Base-by-base conservation (phyloP, 148 eudicot species). In the Arbutus unedo region DNA sequence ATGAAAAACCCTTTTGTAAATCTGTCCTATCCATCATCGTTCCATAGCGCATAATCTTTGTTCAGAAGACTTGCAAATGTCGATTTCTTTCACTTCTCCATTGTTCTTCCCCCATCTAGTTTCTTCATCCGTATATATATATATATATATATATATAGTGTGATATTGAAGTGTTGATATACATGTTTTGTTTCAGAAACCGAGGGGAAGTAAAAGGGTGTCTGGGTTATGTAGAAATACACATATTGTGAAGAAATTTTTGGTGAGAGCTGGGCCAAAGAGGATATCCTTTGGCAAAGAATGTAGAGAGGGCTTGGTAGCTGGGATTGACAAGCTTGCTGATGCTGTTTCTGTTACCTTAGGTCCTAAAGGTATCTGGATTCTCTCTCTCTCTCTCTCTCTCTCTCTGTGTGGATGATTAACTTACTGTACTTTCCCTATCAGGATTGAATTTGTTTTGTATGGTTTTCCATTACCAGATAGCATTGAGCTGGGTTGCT, bases 311-410 rank as follows among this genome's bases (percentile, higher is more conserved):
- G 88, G 91, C 60, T 91, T 96, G 72, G 88, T 84, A 82, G 86
- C 91, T 79, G 98, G 99, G 60, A 85, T 94, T 19, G 85, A 94
- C 88, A 96, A 94, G 88, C 97, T 96, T 83, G 97, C 98, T 77
- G 97, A 96, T 91, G 95, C 97, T 85, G 99, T 94, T 89, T 93
- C 99, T 77, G 93, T 96, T 47, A 96, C 99, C 48, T 82, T 96
- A 81, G 99, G 99, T 49, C 99, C 99, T 70, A 96, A 88, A 96
- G 99, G 99, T 96, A 71, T 79, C 21, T 54, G 43, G 43, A n/a
- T 74, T 60, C 64, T 43, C 15, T 53, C 80, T 23, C 48, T 82
- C 31, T n/a, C 25, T 19, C 66, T 62, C 68, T 23, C 68, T 8
- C 68, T 21, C 68, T 4, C 44, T 38, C 13, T 68, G 15, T 43